Evolutionary conservation across 1,284 basidiomycete species (phyloP), one percentile per base, ranked within the genome.

Genomic region (Coniferiporia sulphurascens): DNA sequence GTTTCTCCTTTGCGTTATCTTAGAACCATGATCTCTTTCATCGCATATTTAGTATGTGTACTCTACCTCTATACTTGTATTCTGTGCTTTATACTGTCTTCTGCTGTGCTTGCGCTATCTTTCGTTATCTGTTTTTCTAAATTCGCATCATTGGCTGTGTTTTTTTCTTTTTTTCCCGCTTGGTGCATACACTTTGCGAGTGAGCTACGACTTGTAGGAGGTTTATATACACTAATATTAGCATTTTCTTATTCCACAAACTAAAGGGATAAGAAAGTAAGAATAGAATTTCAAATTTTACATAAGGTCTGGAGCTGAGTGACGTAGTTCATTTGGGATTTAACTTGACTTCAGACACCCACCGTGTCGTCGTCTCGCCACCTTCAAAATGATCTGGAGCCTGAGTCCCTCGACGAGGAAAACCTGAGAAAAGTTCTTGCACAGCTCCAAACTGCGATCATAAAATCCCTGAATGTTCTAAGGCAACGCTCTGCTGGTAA

Each of bases 371-470:
- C 49, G 22, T 22, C 48, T 27, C 55, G 60, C 6, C 41, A 38
- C 41, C 21, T 57, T 46, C 38, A 27, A 36, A 56, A 61, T 27
- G 38, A 53, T 35, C 43, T 61, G 34, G 9, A 46, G 32, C 60
- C 55, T 17, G 32, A 58, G 13, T 13, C 41, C 21, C 43, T 57
- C 22, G 56, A 56, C 22, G 44, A 27, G 3, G 50, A 52, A 48
- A 53, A 27, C 27, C 34, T 61, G 8, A 17, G 22, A 32, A 32
- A 17, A 27, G 38, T 32, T 17, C 51, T 57, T 12, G 12, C 19
- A 9, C 22, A 19, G 27, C 43, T 61, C 19, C 49, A 61, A n/a
- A 10, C 34, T 34, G 56, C 60, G 1, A 61, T 61, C 36, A n/a
- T 12, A 1, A 17, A 19, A 1, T 55, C 59, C 8, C 12, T 52